phyloP scores from a whole-genome alignment of 345 rosid species.

The Brassica juncea region DNA sequence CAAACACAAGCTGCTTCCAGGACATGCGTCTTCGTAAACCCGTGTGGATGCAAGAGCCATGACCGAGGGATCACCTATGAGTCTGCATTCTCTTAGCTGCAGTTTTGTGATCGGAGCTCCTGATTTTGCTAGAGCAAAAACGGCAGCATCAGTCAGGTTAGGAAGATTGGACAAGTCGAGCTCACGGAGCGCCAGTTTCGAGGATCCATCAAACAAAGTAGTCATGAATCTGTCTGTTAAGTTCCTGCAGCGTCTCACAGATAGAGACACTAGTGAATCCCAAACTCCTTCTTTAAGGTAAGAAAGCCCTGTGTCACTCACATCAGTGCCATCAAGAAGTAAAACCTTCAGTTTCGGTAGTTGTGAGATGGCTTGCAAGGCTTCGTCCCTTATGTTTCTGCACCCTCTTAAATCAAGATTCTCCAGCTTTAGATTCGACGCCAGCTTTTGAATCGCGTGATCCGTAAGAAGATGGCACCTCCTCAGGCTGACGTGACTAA shows the following conservation, averaged over 20 bases:
- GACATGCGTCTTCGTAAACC: slow-evolving; percentile 61
- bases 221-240: slow-evolving; percentile 75
- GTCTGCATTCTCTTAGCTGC: slow-evolving; percentile 83
- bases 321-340: slow-evolving; percentile 64
- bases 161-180: slow-evolving; percentile 86
- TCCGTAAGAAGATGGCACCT: slow-evolving; percentile 83
- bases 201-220: slow-evolving; percentile 66
- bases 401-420: slow-evolving; percentile 80
- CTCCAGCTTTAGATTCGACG: slow-evolving; percentile 53
- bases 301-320: slow-evolving; percentile 66
- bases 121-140: slow-evolving; percentile 61
- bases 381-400: slow-evolving; percentile 74
- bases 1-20: slow-evolving; percentile 64
- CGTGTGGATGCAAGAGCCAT: slow-evolving; percentile 81
- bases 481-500: slow-evolving; percentile 82
- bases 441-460: slow-evolving; percentile 63
- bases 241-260: slow-evolving; percentile 86
- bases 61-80: slow-evolving; percentile 72
- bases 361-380: slow-evolving; percentile 60
- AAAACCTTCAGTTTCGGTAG: slow-evolving; percentile 59
- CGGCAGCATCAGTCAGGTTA: slow-evolving; percentile 64
- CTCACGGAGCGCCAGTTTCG: slow-evolving; percentile 60
- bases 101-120: slow-evolving; percentile 70
- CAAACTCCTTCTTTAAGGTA: slow-evolving; percentile 54
- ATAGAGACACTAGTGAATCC: slow-evolving; percentile 61